Evolutionary conservation across 2,329 filamentous ascomycete species (phyloP).

Genomic region (Beauveria varroae): DNA sequence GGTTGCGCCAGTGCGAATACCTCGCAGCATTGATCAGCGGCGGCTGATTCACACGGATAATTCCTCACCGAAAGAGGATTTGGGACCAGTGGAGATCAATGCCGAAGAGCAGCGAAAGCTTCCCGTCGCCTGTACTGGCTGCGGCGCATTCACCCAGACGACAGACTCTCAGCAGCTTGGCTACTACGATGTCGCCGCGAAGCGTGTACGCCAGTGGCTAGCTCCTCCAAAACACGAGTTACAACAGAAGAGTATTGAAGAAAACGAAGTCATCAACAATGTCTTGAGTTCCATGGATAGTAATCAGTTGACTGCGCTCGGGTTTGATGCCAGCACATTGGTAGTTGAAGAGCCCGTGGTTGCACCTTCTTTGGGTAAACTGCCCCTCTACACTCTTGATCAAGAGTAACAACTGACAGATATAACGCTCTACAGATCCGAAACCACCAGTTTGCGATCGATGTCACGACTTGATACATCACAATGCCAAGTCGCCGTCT

Average conservation of each 20-base stretch:
- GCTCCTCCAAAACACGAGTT: slow-evolving; percentile 16
- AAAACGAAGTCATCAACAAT: slow-evolving; percentile 41
- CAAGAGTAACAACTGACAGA: slow-evolving; percentile 10
- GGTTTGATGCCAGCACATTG: slow-evolving; percentile 36
- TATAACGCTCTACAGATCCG: not conserved
- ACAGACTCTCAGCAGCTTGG: slow-evolving; percentile 42
- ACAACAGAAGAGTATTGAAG: slow-evolving; percentile 18
- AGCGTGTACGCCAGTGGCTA: slow-evolving; percentile 42
- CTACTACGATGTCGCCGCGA: slow-evolving; percentile 47
- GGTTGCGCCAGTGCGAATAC: not conserved
- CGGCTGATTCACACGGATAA: slow-evolving; percentile 23
- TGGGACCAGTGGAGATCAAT: not conserved
- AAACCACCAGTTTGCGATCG: slow-evolving; percentile 69
- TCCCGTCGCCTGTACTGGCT: slow-evolving; percentile 54
- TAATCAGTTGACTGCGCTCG: slow-evolving; percentile 35
- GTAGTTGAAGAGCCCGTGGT: slow-evolving; percentile 19
- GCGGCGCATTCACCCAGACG: slow-evolving; percentile 57
- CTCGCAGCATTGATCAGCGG: slow-evolving; percentile 14
- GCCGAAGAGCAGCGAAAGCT: slow-evolving; percentile 25
- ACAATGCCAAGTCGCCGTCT: slow-evolving; percentile 49
- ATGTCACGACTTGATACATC: slow-evolving; percentile 75
- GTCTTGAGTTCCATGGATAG: slow-evolving; percentile 36
- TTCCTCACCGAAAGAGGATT: not conserved
- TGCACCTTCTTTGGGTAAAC: not conserved
- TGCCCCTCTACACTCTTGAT: not conserved